Percentiles rank a stretch among this genome's conserved stretches.
Evolutionary conservation across 768 basidiomycete species (phyloP).

Genomic region (Hemileccinum rubropunctum): DNA sequence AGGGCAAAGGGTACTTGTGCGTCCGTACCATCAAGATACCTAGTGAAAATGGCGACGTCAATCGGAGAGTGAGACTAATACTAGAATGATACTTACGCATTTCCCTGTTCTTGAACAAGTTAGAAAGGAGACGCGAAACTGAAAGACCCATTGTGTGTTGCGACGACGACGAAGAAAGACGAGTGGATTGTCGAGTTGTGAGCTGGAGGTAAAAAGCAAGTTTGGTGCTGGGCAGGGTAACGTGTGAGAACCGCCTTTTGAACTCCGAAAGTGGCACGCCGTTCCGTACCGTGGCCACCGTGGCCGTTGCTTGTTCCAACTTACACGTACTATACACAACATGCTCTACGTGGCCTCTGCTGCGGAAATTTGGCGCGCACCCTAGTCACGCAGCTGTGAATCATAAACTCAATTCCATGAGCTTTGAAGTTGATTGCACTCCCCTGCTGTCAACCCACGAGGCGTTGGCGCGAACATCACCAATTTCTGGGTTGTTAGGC

Average conservation of each 20-base stretch:
- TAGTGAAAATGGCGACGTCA: constrained; percentile 38
- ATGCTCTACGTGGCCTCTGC: constrained; percentile 14
- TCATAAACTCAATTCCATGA: too few species aligned
- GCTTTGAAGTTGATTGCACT: too few species aligned
- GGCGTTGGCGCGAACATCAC: too few species aligned
- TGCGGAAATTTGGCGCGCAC: too few species aligned
- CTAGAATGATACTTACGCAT: constrained; percentile 74
- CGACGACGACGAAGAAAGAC: constrained; percentile 30
- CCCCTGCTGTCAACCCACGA: too few species aligned
- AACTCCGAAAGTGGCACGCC: constrained; percentile 32
- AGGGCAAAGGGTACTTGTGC: constrained; percentile 18
- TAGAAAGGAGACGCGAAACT: constrained; percentile 70
- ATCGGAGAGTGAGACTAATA: constrained; percentile 17
- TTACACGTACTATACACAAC: constrained; percentile 13
- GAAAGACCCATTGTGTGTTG: constrained; percentile 70
- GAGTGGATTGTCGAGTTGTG: constrained; percentile 26
- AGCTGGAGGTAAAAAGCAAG: constrained; percentile 32
- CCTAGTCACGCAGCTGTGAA: too few species aligned
- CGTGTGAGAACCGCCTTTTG: constrained; percentile 32
- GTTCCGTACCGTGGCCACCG: too few species aligned
- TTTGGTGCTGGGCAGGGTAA: constrained; percentile 30
- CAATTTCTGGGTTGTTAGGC: too few species aligned
- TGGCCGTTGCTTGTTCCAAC: too few species aligned
- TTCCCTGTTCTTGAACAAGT: constrained; percentile 97
- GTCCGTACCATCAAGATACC: constrained; percentile 90